Evolutionary conservation across 176 grass and related monocot species (phyloP).

Genomic region (Zoysia japonica): DNA sequence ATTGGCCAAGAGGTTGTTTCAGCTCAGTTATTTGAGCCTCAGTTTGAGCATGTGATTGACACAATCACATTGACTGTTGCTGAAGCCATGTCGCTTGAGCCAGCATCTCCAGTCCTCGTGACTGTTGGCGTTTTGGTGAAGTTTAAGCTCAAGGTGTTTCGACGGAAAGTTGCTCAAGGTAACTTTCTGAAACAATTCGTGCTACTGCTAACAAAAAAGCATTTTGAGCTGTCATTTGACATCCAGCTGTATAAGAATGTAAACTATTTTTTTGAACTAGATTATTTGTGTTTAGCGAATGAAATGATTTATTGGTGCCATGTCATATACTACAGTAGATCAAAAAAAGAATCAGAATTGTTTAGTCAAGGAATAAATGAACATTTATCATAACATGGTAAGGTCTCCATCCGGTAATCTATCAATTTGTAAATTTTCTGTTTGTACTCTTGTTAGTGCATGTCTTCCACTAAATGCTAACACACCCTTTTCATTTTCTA

Average conservation of each 20-base stretch:
- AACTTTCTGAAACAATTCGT: constrained; percentile 25
- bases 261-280: not conserved
- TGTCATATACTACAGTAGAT: constrained; percentile 17
- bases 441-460: constrained; percentile 1
- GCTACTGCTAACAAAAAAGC: not conserved
- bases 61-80: constrained; percentile 82
- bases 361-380: constrained; percentile 6
- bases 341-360: constrained; percentile 1
- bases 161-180: constrained; percentile 76
- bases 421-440: constrained; percentile 1
- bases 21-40: constrained; percentile 74
- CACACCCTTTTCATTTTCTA: constrained; percentile 31
- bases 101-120: constrained; percentile 86
- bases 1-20: constrained; percentile 88
- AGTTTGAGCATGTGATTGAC: constrained; percentile 81
- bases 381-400: not conserved
- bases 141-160: constrained; percentile 82
- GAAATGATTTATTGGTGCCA: not conserved
- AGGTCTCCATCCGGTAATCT: not conserved
- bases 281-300: constrained; percentile 1
- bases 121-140: constrained; percentile 73
- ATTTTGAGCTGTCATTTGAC: not conserved
- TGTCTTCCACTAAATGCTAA: constrained; percentile 38
- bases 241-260: not conserved
- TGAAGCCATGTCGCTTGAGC: constrained; percentile 94